phyloP scores from a whole-genome alignment of 768 basidiomycete species.

The Suillus alpinus region DNA sequence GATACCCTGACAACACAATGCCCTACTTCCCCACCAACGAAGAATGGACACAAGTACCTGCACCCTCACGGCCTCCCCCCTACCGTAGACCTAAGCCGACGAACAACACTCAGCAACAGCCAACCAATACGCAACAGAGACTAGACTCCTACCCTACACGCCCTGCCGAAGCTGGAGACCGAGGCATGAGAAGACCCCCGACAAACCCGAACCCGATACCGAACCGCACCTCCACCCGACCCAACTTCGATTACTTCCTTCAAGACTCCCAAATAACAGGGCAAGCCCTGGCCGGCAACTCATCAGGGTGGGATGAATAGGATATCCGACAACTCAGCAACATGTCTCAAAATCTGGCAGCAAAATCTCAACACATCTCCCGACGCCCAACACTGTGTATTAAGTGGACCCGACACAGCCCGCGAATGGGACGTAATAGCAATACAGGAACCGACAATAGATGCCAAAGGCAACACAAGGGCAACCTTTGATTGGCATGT shows the following conservation, averaged over 20 bases:
- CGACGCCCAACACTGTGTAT: conserved; percentile 14
- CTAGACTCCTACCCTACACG: neutral
- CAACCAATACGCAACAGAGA: too few species aligned
- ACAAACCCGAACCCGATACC: too few species aligned
- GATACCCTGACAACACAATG: conserved; percentile 11
- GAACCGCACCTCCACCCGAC: too few species aligned
- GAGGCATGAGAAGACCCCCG: too few species aligned
- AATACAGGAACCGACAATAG: conserved; percentile 1
- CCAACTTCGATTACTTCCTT: too few species aligned
- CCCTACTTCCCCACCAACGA: conserved; percentile 14
- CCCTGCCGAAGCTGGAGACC: too few species aligned
- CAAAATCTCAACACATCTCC: conserved; percentile 28
- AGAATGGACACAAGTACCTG: conserved; percentile 9
- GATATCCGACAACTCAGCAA: neutral
- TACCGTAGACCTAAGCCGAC: neutral
- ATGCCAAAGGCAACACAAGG: neutral
- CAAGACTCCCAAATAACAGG: too few species aligned
- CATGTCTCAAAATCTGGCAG: conserved; percentile 24
- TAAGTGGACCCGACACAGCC: conserved; percentile 8
- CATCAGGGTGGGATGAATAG: too few species aligned
- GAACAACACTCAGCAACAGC: too few species aligned
- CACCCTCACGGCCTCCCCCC: neutral
- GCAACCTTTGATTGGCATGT: neutral
- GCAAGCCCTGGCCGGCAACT: too few species aligned
- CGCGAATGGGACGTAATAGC: conserved; percentile 5